Base-by-base conservation (phyloP, 495 filamentous ascomycete species). In the Penicillium ochrochloron region DNA sequence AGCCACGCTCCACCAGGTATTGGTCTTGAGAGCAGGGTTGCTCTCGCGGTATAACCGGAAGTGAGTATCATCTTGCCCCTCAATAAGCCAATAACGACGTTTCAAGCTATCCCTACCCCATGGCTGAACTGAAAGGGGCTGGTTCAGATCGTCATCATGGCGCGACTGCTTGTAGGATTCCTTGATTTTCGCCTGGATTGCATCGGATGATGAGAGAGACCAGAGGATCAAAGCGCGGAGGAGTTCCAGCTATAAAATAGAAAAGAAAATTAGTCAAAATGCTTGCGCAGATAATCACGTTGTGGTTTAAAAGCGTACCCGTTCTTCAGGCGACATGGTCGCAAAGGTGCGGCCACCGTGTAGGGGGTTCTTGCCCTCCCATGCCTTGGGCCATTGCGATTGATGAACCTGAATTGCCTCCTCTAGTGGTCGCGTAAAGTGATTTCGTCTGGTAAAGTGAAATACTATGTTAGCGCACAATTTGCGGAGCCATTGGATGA, bases 31-130 rank as follows among this genome's bases (percentile, higher is more conserved):
- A 0, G 86, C 85, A 7, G 93, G 90, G 67, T 95, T 96, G 75
- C 92, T 94, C 76, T 99, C 95, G 42, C 96, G 83, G 73, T 98
- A 99, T n/a, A 99, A 84, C 46, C 95, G 84, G 73, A 98, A 98
- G 57, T 89, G 81, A 7, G 95, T 98, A 75, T 99, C 96, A 71
- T 98, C 94, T 68, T 90, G 87, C 14, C 95, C 95, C 75, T 98
- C 95, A 60, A 98, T 87, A 35, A 99, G 83, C 85, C 90, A 99
- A 76, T 97, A 98, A 59, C 92, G 85, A 34, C 96, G 87, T 78
- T 96, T 96, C 64, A 96, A 84, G 59, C 91, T 91, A 74, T 99
- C 95, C 27, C 87, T 83, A 10, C 95, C 95, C 95, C 95, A 99
- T 3, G 93, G 88, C 75, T 98, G 95, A 19, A 99, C 90, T 15